These are phyloP conservation scores for Pueraria montana DNA, from an alignment of 306 rosid genomes.

Conservation along the genomic window DNA sequence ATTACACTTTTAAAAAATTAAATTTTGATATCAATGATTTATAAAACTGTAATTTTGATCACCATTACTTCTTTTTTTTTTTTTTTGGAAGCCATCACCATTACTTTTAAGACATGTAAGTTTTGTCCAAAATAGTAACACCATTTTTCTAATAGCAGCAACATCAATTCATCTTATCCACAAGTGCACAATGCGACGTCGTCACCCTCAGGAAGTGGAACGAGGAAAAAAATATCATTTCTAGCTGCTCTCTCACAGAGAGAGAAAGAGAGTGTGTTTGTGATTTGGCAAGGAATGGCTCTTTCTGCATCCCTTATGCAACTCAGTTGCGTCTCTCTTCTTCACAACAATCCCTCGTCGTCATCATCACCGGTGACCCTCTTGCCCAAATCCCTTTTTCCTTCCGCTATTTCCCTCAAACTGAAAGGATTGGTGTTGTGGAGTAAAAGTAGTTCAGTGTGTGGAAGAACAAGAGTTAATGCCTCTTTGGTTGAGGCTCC, in stretches of 20 bases:
- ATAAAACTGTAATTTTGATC: no score
- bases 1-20: no score
- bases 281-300: slow-evolving; percentile 56
- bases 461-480: background rate
- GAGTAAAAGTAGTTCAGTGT: slow-evolving; percentile 13
- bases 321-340: slow-evolving; percentile 48
- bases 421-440: slow-evolving; percentile 34
- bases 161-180: slow-evolving; percentile 20
- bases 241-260: background rate
- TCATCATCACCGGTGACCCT: slow-evolving; percentile 10
- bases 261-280: background rate
- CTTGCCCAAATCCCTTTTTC: slow-evolving; percentile 67
- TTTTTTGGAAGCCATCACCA: no score
- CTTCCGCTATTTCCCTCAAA: slow-evolving; percentile 41
- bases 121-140: no score
- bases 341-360: slow-evolving; percentile 32
- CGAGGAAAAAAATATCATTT: background rate
- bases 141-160: no score
- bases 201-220: background rate
- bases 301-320: slow-evolving; percentile 59
- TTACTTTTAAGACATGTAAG: no score
- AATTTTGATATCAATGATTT: no score
- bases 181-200: background rate
- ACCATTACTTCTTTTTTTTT: no score
- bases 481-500: slow-evolving; percentile 90